Evolutionary conservation across 1,139 yeast species (phyloP).

Genomic region (Kodamaea anthophila): DNA sequence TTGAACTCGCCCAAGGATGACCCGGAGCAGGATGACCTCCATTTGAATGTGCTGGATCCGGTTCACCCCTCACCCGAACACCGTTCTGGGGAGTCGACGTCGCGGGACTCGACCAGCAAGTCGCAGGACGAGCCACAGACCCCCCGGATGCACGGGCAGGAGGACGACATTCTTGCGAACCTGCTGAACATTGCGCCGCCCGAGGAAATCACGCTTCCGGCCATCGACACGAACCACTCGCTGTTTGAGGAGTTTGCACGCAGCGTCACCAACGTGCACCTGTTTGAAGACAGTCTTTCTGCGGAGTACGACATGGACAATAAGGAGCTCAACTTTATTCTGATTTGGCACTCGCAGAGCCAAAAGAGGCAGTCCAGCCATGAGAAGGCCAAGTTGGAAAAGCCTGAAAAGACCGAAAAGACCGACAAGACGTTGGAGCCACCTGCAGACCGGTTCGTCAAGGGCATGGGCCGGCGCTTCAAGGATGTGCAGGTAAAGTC

Average conservation of each 20-base stretch:
- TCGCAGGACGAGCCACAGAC: not conserved
- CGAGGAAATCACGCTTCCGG: constrained; percentile 34
- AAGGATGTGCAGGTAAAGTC: constrained; percentile 42
- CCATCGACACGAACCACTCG: constrained; percentile 26
- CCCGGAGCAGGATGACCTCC: too few relatives aligned
- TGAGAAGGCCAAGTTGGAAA: not conserved
- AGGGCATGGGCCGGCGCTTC: too few relatives aligned
- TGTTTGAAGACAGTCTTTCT: constrained; percentile 37
- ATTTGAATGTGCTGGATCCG: too few relatives aligned
- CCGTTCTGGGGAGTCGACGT: not conserved
- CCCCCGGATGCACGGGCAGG: constrained; percentile 5
- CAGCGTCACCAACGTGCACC: constrained; percentile 15
- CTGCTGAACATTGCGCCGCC: constrained; percentile 41
- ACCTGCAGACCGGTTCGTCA: too few relatives aligned
- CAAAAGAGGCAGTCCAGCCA: constrained; percentile 7
- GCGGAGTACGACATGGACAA: constrained; percentile 36
- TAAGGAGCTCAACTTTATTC: constrained; percentile 26
- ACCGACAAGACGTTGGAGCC: not conserved
- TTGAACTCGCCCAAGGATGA: not conserved
- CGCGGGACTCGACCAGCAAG: not conserved
- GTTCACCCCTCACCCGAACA: too few relatives aligned
- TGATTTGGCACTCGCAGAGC: constrained; percentile 43
- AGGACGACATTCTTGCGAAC: constrained; percentile 29
- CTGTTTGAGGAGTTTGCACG: constrained; percentile 33
- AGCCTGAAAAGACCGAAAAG: not conserved